Evolutionary conservation across 83 land plant genomes (phyloP).

Genomic region (Larix sibirica): DNA sequence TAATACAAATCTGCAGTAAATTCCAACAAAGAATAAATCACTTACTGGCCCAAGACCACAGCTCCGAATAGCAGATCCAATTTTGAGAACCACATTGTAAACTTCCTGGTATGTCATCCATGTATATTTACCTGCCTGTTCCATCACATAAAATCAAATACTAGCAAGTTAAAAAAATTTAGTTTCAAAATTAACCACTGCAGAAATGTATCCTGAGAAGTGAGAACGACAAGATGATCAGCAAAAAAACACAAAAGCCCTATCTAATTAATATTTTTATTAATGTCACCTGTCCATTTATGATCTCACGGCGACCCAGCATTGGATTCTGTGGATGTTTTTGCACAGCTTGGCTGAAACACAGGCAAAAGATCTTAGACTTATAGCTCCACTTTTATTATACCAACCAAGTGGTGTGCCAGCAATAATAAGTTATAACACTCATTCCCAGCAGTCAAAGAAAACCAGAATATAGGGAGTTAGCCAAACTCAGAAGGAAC

Average conservation of each 20-base stretch:
- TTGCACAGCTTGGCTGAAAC: conserved; percentile 59
- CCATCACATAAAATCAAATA: conserved; percentile 16
- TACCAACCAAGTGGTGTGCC: background rate
- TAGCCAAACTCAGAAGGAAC: background rate
- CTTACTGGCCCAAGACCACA: conserved; percentile 76
- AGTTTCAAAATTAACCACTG: background rate
- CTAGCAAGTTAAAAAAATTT: background rate
- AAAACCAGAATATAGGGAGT: background rate
- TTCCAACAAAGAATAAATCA: too few relatives aligned
- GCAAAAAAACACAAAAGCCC: background rate
- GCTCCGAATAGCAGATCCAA: conserved; percentile 83
- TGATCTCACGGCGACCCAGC: conserved; percentile 83
- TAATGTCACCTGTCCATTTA: conserved; percentile 72
- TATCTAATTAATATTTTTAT: background rate
- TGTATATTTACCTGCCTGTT: conserved; percentile 83
- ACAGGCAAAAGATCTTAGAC: background rate
- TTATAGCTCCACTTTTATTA: conserved; percentile 13
- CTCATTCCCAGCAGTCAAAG: background rate
- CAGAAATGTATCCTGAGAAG: background rate
- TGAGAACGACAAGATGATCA: background rate
- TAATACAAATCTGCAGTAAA: too few relatives aligned
- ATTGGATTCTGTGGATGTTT: conserved; percentile 65
- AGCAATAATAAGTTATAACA: background rate
- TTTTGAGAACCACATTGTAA: conserved; percentile 63
- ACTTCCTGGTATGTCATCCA: conserved; percentile 93